Evolutionary conservation across 352 stramenopile genomes (phyloP).

Genomic region (Globisporangium lucens): DNA sequence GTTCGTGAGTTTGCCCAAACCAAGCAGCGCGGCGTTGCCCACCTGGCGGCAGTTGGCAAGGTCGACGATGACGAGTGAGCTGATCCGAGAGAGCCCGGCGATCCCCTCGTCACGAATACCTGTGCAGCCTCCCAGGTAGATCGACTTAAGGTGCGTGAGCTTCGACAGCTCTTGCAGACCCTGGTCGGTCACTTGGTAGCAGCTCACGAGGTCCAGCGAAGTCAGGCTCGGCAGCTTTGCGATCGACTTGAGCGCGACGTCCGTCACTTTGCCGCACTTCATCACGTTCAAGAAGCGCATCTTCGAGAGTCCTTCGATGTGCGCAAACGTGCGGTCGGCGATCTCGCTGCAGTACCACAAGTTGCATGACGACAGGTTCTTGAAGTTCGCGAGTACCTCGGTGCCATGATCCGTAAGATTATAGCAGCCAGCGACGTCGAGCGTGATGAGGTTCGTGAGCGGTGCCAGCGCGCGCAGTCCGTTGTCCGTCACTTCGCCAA

Average conservation of each 20-base stretch:
- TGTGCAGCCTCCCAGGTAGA: constrained; percentile 63
- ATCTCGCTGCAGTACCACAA: constrained; percentile 85
- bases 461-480: constrained; percentile 49
- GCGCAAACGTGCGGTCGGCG: constrained; percentile 50
- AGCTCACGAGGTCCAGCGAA: constrained; percentile 76
- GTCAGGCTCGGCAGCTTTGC: constrained; percentile 49
- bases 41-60: constrained; percentile 75
- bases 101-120: constrained; percentile 62
- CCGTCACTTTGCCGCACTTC: constrained; percentile 76
- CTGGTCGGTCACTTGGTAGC: constrained; percentile 61
- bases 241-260: constrained; percentile 46
- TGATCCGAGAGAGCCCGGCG: constrained; percentile 34
- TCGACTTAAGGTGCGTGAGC: constrained; percentile 49
- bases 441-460: constrained; percentile 50
- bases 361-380: constrained; percentile 60
- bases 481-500: constrained; percentile 66
- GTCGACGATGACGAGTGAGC: constrained; percentile 56
- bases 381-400: constrained; percentile 51
- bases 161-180: constrained; percentile 38
- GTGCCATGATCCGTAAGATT: constrained; percentile 74
- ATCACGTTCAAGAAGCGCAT: constrained; percentile 79
- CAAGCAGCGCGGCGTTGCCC: constrained; percentile 52
- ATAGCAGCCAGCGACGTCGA: constrained; percentile 78
- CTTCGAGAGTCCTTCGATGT: constrained; percentile 48
- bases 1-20: constrained; percentile 49